phyloP scores from a whole-genome alignment of 768 basidiomycete species.

The Rhodotorula toruloides region DNA sequence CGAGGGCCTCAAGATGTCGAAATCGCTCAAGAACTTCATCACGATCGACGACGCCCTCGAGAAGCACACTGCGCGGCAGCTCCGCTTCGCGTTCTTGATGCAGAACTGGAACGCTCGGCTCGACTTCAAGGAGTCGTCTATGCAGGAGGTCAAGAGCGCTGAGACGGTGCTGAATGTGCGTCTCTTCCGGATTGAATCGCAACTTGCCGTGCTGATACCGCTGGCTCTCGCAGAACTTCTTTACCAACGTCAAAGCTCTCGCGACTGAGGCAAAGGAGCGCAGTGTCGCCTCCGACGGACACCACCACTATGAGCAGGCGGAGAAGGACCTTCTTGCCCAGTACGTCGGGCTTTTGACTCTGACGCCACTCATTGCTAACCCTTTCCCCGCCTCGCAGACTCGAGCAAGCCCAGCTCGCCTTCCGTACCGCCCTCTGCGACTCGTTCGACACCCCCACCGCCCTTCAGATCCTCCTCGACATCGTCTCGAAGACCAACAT shows the following conservation, averaged over 20 bases:
- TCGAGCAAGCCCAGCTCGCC: slow-evolving; percentile 65
- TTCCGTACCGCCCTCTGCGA: slow-evolving; percentile 88
- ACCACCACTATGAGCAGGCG: slow-evolving; percentile 49
- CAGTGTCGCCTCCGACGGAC: slow-evolving; percentile 45
- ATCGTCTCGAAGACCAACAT: slow-evolving; percentile 79
- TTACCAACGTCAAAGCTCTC: slow-evolving; percentile 77
- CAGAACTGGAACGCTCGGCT: slow-evolving; percentile 89
- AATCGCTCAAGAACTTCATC: slow-evolving; percentile 97
- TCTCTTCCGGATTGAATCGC: background rate
- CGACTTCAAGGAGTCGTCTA: slow-evolving; percentile 84
- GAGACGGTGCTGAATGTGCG: slow-evolving; percentile 78
- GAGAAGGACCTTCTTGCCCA: slow-evolving; percentile 65
- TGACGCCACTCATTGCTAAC: slow-evolving; percentile 9
- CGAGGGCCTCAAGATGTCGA: slow-evolving; percentile 98
- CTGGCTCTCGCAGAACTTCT: slow-evolving; percentile 70
- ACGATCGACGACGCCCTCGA: slow-evolving; percentile 85
- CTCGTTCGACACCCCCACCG: slow-evolving; percentile 90
- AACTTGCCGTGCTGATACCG: background rate
- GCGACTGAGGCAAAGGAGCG: slow-evolving; percentile 53
- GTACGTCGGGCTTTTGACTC: slow-evolving; percentile 51
- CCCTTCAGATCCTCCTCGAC: slow-evolving; percentile 68
- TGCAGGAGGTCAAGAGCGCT: slow-evolving; percentile 75
- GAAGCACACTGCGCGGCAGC: slow-evolving; percentile 75
- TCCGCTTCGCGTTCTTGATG: slow-evolving; percentile 83
- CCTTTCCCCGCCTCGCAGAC: slow-evolving; percentile 49